Evolutionary conservation across 768 basidiomycete genomes (phyloP).

Genomic region (Russula dissimulans): DNA sequence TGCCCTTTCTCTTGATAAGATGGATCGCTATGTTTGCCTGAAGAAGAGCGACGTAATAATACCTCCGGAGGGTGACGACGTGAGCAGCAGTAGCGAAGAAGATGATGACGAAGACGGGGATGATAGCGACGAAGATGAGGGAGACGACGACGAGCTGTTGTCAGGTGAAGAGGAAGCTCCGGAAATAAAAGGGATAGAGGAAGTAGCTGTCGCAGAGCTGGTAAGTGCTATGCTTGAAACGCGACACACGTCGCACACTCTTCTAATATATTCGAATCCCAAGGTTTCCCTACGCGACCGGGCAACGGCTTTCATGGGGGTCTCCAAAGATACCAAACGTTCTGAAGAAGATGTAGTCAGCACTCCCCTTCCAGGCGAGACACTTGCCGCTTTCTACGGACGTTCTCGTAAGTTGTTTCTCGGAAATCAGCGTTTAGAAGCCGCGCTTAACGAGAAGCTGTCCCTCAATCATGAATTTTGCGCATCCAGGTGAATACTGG

Average conservation of each 20-base stretch:
- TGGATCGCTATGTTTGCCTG: constrained; percentile 69
- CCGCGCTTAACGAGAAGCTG: background rate
- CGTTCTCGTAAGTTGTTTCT: constrained; percentile 50
- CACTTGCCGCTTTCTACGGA: constrained; percentile 73
- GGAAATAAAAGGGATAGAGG: constrained; percentile 21
- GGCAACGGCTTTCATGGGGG: constrained; percentile 53
- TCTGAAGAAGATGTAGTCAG: constrained; percentile 64
- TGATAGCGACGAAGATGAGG: constrained; percentile 30
- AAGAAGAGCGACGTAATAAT: constrained; percentile 57
- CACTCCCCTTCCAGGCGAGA: constrained; percentile 80
- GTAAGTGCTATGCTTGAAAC: constrained; percentile 13
- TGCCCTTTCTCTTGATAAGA: constrained; percentile 70
- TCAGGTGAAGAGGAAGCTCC: constrained; percentile 26
- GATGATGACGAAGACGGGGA: constrained; percentile 51
- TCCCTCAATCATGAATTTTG: background rate
- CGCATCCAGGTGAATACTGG: constrained; percentile 65
- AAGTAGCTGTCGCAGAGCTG: constrained; percentile 21
- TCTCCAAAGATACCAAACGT: constrained; percentile 45
- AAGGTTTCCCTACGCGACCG: constrained; percentile 32
- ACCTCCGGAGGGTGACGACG: constrained; percentile 50
- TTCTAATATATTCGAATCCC: constrained; percentile 13
- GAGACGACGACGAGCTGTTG: constrained; percentile 26
- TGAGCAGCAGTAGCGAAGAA: constrained; percentile 53
- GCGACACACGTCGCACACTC: background rate
- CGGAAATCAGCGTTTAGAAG: background rate